Percentiles rank a stretch among this genome's conserved stretches.
These are phyloP conservation scores for Xylariaceae sp. DNA, from an alignment of 2,329 filamentous ascomycete species.

Conservation along the genomic window DNA sequence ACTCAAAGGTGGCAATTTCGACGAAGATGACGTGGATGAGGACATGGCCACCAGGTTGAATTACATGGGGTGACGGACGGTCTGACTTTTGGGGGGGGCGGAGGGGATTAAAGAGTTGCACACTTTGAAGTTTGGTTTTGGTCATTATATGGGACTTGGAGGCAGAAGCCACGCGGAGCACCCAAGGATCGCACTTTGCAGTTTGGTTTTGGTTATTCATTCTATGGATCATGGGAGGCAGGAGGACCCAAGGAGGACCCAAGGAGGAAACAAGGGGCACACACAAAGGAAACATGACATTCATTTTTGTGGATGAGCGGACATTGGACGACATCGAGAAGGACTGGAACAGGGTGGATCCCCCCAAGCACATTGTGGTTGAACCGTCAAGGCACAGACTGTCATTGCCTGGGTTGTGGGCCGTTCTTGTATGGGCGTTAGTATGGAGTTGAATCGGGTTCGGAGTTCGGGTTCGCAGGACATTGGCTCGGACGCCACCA, in stretches of 20 bases:
- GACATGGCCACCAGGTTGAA: slow-evolving; percentile 20
- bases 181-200: too few species aligned
- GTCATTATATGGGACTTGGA: neutral
- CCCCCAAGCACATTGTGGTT: neutral
- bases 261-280: neutral
- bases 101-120: neutral
- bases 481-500: too few species aligned
- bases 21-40: slow-evolving; percentile 14
- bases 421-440: too few species aligned
- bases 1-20: neutral
- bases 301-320: neutral
- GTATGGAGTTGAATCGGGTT: too few species aligned
- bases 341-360: neutral
- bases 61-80: slow-evolving; percentile 8
- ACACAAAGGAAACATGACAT: neutral
- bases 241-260: too few species aligned
- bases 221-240: too few species aligned
- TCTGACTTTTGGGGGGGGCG: neutral
- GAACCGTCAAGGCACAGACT: too few species aligned
- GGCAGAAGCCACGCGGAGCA: too few species aligned
- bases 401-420: too few species aligned
- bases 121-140: neutral
- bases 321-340: neutral
- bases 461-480: too few species aligned
- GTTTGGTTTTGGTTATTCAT: too few species aligned